These are phyloP conservation scores for Pyrrhoderma lamaoense DNA, from an alignment of 1,284 basidiomycete genomes.

Conservation along the genomic window DNA sequence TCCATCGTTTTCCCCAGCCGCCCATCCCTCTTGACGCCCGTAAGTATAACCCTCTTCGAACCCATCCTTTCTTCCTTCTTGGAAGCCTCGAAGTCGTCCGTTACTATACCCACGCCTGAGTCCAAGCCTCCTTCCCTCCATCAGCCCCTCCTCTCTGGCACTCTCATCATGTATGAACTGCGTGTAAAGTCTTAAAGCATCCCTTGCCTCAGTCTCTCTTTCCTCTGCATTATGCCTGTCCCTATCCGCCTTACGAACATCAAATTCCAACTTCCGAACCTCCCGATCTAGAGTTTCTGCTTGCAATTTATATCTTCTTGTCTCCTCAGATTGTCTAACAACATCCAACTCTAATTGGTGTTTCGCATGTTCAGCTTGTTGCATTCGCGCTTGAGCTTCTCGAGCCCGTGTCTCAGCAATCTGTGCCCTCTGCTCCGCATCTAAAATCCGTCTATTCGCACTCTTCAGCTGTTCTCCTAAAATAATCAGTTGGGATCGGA, in stretches of 20 bases:
- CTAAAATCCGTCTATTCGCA: slow-evolving; percentile 47
- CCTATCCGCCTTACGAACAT: slow-evolving; percentile 36
- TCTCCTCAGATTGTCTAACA: slow-evolving; percentile 41
- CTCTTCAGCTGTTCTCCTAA: slow-evolving; percentile 50
- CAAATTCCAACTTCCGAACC: slow-evolving; percentile 35
- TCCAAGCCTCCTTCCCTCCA: slow-evolving; percentile 35
- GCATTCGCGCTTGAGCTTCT: slow-evolving; percentile 34
- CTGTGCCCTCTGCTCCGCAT: slow-evolving; percentile 44
- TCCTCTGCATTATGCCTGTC: slow-evolving; percentile 43
- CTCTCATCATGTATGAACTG: slow-evolving; percentile 40
- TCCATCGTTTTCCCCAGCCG: slow-evolving; percentile 41
- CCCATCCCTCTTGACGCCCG: slow-evolving; percentile 38
- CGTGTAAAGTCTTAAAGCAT: slow-evolving; percentile 40
- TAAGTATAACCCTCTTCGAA: slow-evolving; percentile 29
- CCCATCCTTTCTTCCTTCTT: slow-evolving; percentile 33
- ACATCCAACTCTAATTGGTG: slow-evolving; percentile 40
- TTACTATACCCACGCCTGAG: slow-evolving; percentile 34
- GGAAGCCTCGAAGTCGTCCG: slow-evolving; percentile 37
- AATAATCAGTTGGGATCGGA: slow-evolving; percentile 47
- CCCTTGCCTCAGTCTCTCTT: slow-evolving; percentile 39
- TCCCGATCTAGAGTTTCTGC: slow-evolving; percentile 45
- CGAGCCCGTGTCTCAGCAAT: slow-evolving; percentile 43
- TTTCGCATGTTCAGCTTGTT: slow-evolving; percentile 39
- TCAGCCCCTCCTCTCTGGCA: slow-evolving; percentile 38
- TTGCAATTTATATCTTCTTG: slow-evolving; percentile 40